Conservation (phyloP, 257 asterid species). For the Nicotiana sylvestris region DNA sequence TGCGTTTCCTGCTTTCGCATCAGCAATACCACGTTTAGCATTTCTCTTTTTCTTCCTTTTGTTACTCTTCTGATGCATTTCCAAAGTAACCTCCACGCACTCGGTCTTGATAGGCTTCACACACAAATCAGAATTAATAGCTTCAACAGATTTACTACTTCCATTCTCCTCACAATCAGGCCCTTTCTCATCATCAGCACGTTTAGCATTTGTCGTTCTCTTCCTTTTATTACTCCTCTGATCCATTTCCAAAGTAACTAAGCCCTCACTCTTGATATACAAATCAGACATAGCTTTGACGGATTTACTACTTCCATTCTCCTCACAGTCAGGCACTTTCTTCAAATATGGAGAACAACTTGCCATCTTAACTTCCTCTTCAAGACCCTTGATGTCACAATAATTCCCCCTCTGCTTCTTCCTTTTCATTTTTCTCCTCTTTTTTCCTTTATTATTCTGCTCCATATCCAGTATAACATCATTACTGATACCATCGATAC, state of each 20-base stretch:
- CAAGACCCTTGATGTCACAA: background rate
- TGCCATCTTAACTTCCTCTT: background rate
- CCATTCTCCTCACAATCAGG: no score
- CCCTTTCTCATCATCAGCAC: background rate
- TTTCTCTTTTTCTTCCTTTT: no score
- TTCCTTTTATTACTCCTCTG: slow-evolving; percentile 2
- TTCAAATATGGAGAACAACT: background rate
- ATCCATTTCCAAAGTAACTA: background rate
- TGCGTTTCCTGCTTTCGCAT: no score
- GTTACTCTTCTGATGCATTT: no score
- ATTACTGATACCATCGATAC: background rate
- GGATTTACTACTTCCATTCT: background rate
- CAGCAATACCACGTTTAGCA: no score
- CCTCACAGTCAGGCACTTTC: background rate
- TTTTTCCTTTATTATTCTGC: background rate
- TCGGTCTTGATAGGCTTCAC: no score
- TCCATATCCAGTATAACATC: background rate
- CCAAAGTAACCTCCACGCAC: no score
- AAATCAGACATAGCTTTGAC: background rate
- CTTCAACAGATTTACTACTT: no score
- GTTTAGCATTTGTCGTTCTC: background rate
- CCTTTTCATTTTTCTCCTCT: background rate
- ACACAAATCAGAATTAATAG: no score
- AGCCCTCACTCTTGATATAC: slow-evolving; percentile 7
- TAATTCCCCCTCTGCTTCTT: slow-evolving; percentile 11